A percentile compares a stretch with the other conserved stretches of the same genome.
Conservation (phyloP, 371 early-diverging fungal species). For the Mortierella sp. region DNA sequence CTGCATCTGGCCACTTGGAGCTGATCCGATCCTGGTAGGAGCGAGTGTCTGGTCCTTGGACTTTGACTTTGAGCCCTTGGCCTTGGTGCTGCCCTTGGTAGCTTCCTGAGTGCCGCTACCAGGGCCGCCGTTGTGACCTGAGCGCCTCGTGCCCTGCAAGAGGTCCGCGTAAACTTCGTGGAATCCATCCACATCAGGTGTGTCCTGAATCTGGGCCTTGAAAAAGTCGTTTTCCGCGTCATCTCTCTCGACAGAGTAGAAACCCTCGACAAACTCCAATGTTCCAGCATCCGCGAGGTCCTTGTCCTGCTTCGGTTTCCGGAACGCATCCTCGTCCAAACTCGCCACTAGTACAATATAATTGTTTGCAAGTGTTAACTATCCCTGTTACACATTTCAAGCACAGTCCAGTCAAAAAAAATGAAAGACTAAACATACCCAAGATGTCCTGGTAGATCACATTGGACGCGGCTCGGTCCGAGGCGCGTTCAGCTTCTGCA, state of each 20-base stretch:
- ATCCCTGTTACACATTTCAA: too few relatives aligned
- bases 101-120: background rate
- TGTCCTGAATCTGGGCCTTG: constrained; percentile 41
- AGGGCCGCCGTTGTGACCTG: background rate
- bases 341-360: constrained; percentile 57
- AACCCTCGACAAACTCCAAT: constrained; percentile 69
- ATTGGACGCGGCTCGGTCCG: constrained; percentile 49
- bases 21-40: background rate
- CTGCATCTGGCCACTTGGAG: background rate
- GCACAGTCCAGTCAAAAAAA: background rate
- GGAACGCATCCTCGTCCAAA: constrained; percentile 74
- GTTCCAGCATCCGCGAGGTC: constrained; percentile 14
- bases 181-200: constrained; percentile 48
- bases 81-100: background rate
- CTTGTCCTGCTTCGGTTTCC: constrained; percentile 27
- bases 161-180: constrained; percentile 54
- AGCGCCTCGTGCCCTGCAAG: constrained; percentile 2
- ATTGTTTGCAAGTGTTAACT: background rate
- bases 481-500: constrained; percentile 51
- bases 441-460: constrained; percentile 57
- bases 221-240: constrained; percentile 39
- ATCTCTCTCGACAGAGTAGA: constrained; percentile 59
- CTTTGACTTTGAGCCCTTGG: constrained; percentile 21
- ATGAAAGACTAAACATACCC: constrained; percentile 36
- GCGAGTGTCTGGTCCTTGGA: constrained; percentile 5